Evolutionary conservation across 2,329 filamentous ascomycete genomes (phyloP).

Genomic region (Juglanconis juglandina): DNA sequence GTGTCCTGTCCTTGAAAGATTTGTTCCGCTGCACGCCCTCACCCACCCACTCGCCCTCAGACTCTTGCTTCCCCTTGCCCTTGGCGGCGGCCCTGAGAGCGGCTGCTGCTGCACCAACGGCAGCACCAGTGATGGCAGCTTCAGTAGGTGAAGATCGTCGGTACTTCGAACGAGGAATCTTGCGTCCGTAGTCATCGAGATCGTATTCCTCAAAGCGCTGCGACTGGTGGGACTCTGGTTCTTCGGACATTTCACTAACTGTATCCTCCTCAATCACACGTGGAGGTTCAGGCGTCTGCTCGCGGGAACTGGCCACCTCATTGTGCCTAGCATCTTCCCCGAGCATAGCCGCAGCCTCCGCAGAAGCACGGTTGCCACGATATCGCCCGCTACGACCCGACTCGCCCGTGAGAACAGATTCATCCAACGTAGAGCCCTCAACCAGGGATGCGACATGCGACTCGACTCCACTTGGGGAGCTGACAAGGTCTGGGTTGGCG

Average conservation of each 20-base stretch:
- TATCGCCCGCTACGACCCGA: conserved; percentile 52
- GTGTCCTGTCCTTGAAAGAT: conserved; percentile 64
- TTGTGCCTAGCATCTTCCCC: conserved; percentile 31
- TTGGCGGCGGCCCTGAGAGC: conserved; percentile 47
- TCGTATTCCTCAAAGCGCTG: conserved; percentile 48
- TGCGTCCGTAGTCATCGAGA: conserved; percentile 55
- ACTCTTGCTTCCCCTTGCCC: conserved; percentile 36
- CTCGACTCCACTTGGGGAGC: conserved; percentile 71
- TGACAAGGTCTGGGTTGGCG: conserved; percentile 73
- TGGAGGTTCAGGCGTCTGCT: conserved; percentile 39
- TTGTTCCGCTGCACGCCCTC: conserved; percentile 57
- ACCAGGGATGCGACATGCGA: conserved; percentile 85
- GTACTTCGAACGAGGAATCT: conserved; percentile 44
- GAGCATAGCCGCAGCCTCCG: conserved; percentile 33
- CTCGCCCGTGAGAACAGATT: conserved; percentile 65
- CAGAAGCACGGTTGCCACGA: conserved; percentile 39
- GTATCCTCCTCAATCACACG: conserved; percentile 36
- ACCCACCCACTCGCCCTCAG: conserved; percentile 39
- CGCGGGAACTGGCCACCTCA: conserved; percentile 30
- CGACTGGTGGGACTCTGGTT: conserved; percentile 43
- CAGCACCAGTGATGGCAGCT: conserved; percentile 54
- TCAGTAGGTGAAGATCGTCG: conserved; percentile 54
- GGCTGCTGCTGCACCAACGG: conserved; percentile 50
- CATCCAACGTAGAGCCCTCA: conserved; percentile 67
- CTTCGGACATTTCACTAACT: conserved; percentile 37